Base-by-base conservation (phyloP, 1,284 basidiomycete genomes). In the Erythrobasidium hasegawianum region DNA sequence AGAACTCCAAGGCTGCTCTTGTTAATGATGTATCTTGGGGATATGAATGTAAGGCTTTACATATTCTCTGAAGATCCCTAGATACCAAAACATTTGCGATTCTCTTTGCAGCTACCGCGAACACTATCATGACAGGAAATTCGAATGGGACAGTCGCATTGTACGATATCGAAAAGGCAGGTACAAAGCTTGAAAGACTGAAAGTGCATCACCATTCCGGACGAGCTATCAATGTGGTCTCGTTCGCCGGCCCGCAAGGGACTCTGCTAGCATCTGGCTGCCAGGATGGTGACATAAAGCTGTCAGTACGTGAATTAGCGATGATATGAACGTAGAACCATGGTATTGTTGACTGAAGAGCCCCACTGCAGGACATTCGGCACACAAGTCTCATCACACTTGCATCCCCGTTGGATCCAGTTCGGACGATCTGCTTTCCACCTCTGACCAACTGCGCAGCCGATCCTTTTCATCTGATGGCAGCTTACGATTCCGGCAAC, bases 111-210 rank as follows among this genome's bases (percentile, higher is more conserved):
- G 62, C 53, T n/a, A 65, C 62, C 24, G 62, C 62, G 5, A 55
- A 65, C 20, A 65, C 57, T 45, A 65, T 65, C 38, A 65, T 65
- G 62, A 65, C 62, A 3, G 62, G 62, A 2, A 65, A 65, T 22
- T 65, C 62, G 9, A 65, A 65, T 29, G 62, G 62, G 11, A 53
- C 47, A n/a, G 62, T 65, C 13, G 62, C 62, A 16, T 47, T 65
- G 9, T 65, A 65, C 24, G 62, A 65, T 58, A 26, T 65, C 18
- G 62, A 55, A 14, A 65, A 65, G 29, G 47, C 39, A 45, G 62
- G 62, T 1, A 47, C 43, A 5, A 65, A 65, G 26, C 45, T 65
- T n/a, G 62, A 65, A 20, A 41, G 62, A 8, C 55, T 65, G 43
- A 65, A 65, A 40, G 57, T 56, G 2, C 62, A 65, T 22, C 62